Evolutionary conservation across 2,329 filamentous ascomycete genomes (phyloP), one percentile per base, ranked within the genome.

Genomic region (Aspergillus sp.): DNA sequence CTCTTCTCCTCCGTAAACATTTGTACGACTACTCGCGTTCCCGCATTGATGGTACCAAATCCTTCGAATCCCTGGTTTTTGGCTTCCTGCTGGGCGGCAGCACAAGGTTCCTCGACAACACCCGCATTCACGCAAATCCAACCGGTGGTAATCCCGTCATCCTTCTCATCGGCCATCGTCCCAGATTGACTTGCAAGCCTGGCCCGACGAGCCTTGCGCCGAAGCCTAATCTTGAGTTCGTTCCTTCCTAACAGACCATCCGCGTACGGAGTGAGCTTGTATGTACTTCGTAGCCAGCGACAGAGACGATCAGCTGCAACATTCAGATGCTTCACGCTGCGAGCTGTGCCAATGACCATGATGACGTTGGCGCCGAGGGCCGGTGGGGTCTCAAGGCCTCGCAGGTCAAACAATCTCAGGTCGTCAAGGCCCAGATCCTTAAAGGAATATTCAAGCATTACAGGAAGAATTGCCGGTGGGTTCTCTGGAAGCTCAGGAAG

Each of bases 91-190:
- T 62, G 60, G 32, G 67, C 57, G 4, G 64, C 56, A 36, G 56
- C 19, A 19, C 19, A 51, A 2, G 55, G 72, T 26, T 78, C 77
- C 39, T 84, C 79, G 1, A 88, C 76, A 10, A 79, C 79, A 4
- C 87, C 88, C 7, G 93, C 78, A 62, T 95, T 94, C 50, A 97
- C 86, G 67, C 93, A 98, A 19, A 98, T 85, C 93, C 93, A 98
- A 7, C 89, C 90, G 1, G 91, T 96, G 8, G 85, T 83, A 44
- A 95, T 86, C 2, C 90, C 91, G 60, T 96, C 88, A 57, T 95
- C 90, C 7, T 80, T 79, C 4, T 80, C 73, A 35, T 69, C 65
- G 5, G 68, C 54, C 41, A 73, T 70, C 41, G 78, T 75, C n/a
- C 82, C 81, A 0, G 81, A 79, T 49, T 79, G 85, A 9, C 86